A percentile compares a stretch with the other conserved stretches of the same genome.
Conservation (phyloP, 2,329 filamentous ascomycete genomes). For the Xylaria sp. region DNA sequence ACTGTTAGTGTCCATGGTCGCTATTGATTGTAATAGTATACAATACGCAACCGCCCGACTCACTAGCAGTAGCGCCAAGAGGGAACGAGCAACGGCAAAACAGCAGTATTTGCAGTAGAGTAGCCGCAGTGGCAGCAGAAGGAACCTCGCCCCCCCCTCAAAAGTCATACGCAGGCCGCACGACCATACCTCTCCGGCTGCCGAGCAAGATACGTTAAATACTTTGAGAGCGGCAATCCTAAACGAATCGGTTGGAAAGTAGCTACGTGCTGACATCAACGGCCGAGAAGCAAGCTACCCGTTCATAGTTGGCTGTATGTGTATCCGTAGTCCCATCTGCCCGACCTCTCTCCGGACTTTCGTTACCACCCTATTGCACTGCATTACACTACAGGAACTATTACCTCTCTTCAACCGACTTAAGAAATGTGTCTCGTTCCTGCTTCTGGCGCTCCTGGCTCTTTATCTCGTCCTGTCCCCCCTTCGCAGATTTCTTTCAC, state of each 20-base stretch:
- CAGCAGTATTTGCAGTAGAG: too few relatives aligned
- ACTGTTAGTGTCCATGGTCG: slow-evolving; percentile 21
- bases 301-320: slow-evolving; percentile 26
- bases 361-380: slow-evolving; percentile 18
- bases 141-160: slow-evolving; percentile 17
- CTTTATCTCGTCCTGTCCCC: slow-evolving; percentile 37
- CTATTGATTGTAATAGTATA: slow-evolving; percentile 32
- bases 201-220: slow-evolving; percentile 17
- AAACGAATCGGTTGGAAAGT: slow-evolving; percentile 24
- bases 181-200: slow-evolving; percentile 10
- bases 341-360: slow-evolving; percentile 19
- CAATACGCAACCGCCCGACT: slow-evolving; percentile 36
- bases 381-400: slow-evolving; percentile 19
- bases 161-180: slow-evolving; percentile 20
- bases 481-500: slow-evolving; percentile 30
- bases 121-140: too few relatives aligned
- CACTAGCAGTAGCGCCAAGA: slow-evolving; percentile 21
- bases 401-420: slow-evolving; percentile 27
- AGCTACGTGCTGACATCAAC: slow-evolving; percentile 26
- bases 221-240: slow-evolving; percentile 29
- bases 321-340: slow-evolving; percentile 29
- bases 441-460: slow-evolving; percentile 31
- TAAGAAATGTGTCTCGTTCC: slow-evolving; percentile 41
- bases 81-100: slow-evolving; percentile 13
- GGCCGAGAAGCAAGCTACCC: slow-evolving; percentile 33